Evolutionary conservation across 768 basidiomycete species (phyloP), one percentile per base, ranked within the genome.

Genomic region (Lentinula detonsa): DNA sequence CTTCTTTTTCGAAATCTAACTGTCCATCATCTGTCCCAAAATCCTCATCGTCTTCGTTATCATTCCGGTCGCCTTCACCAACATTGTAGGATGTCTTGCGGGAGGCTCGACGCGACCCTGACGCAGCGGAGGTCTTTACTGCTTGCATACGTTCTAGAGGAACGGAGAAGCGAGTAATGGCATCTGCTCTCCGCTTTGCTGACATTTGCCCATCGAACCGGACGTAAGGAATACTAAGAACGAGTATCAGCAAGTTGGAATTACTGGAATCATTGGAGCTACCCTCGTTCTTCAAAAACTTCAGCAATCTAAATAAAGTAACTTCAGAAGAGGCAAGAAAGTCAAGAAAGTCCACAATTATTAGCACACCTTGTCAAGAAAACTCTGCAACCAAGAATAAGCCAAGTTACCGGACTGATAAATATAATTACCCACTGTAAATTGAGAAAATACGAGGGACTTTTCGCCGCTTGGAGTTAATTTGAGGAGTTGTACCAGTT

Each of bases 131-230:
- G 9, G 50, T 13, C 4, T 18, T 15, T 5, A 34, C n/a, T 3
- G n/a, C 49, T 48, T 23, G 13, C 5, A 10, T 28, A 21, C 35
- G 21, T 52, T 28, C 72, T n/a, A 90, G 68, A 0, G 90, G 88
- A n/a, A 86, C 74, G 43, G 82, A 86, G 67, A 95, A 95, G 13
- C 76, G 76, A 45, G 85, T 82, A 58, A 95, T 82, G 7, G 88
- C 84, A 65, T 92, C 89, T 72, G 90, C 86, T 15, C 93, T 83
- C 66, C 82, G 79, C 66, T 83, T 86, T 2, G 87, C 88, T n/a
- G 90, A 89, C 85, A 95, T 87, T 66, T 86, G 81, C 1, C 93
- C 93, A 62, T 94, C 93, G 65, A 95, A 93, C 1, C 90, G 85
- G 42, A 89, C 85, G 65, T 84, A 93, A 0, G 85, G 68, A 33